Percentiles rank a stretch among this genome's conserved stretches.
These are phyloP conservation scores for Penicillium diatomitis DNA, from an alignment of 495 filamentous ascomycete genomes.

Conservation along the genomic window DNA sequence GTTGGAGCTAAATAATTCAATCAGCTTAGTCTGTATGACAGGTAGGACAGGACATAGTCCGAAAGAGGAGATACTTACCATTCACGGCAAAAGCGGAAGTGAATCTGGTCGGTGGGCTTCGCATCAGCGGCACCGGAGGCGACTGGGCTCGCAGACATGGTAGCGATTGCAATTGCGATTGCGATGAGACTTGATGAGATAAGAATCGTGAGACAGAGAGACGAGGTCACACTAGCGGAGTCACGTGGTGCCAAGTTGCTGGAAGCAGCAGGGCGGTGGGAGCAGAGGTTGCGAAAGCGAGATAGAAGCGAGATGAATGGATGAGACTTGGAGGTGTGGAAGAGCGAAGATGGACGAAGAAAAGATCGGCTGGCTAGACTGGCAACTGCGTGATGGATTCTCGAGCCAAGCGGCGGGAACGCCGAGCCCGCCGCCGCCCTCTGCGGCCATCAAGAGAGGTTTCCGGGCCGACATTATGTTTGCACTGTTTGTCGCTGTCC, in stretches of 20 bases:
- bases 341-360: not conserved
- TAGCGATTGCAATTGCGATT: not conserved
- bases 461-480: conserved; percentile 1
- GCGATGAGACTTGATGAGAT: not conserved
- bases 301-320: too few relatives aligned
- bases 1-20: conserved; percentile 56
- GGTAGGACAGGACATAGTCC: conserved; percentile 1
- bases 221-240: not conserved
- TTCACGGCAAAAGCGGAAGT: conserved; percentile 95
- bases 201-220: not conserved
- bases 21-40: not conserved
- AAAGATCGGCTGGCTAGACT: not conserved
- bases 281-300: too few relatives aligned
- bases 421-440: too few relatives aligned
- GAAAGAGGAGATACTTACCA: conserved; percentile 45
- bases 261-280: too few relatives aligned
- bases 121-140: conserved; percentile 44
- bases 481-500: conserved; percentile 14
- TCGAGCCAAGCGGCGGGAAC: too few relatives aligned
- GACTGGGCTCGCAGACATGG: conserved; percentile 53
- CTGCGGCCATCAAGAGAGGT: not conserved
- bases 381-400: too few relatives aligned
- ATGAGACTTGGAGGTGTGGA: too few relatives aligned
- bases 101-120: conserved; percentile 68
- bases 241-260: too few relatives aligned